Conservation (phyloP, 176 grass and related monocot species). For the Oryza rufipogon region DNA sequence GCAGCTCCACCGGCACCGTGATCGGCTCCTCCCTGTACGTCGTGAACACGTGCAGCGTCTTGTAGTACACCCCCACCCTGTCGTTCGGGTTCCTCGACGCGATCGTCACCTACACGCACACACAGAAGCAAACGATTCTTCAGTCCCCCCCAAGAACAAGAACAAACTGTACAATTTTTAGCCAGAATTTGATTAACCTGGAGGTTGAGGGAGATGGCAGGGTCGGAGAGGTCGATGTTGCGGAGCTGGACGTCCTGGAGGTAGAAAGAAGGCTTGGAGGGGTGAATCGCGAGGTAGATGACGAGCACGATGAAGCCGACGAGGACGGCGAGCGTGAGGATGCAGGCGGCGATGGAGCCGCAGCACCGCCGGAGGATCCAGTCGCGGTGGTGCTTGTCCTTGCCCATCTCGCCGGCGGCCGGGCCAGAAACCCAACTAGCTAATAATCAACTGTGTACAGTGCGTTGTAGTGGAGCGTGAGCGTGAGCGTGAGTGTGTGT, state of each 20-base stretch:
- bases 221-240: conserved; percentile 64
- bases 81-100: conserved; percentile 87
- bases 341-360: conserved; percentile 55
- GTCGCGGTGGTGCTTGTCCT: conserved; percentile 52
- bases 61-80: conserved; percentile 79
- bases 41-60: conserved; percentile 60
- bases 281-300: conserved; percentile 69
- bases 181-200: conserved; percentile 30
- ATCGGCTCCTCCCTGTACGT: conserved; percentile 68
- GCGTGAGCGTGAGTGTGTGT: not conserved
- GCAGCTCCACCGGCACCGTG: conserved; percentile 56
- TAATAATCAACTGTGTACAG: not conserved
- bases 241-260: conserved; percentile 65
- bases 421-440: not conserved
- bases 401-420: conserved; percentile 32
- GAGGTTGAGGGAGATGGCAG: conserved; percentile 52
- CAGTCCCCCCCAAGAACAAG: not conserved
- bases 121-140: not conserved
- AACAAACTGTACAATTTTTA: not conserved
- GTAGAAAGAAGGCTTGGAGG: conserved; percentile 79
- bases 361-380: conserved; percentile 52
- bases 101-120: conserved; percentile 58
- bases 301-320: conserved; percentile 69
- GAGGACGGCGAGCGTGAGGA: conserved; percentile 59
- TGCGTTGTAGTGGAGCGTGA: too few relatives aligned